These are phyloP conservation scores for Arthrinium phaeospermum DNA, from an alignment of 2,329 filamentous ascomycete species.

Conservation along the genomic window DNA sequence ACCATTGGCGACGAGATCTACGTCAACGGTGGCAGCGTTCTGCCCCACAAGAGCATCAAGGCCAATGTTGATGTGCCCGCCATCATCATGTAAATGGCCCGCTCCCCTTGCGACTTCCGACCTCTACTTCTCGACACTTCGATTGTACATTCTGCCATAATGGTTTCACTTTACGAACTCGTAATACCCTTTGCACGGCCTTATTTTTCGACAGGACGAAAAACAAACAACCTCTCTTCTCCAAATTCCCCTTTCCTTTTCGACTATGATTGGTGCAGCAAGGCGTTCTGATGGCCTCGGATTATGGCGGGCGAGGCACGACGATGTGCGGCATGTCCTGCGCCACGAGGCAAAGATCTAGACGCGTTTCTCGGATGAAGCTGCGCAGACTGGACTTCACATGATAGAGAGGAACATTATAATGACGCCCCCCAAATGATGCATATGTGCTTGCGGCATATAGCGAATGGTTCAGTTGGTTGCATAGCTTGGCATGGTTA, in stretches of 20 bases:
- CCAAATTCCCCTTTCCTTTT: slow-evolving; percentile 19
- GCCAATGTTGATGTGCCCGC: slow-evolving; percentile 85
- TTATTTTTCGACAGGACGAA: slow-evolving; percentile 21
- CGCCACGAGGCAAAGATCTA: slow-evolving; percentile 11
- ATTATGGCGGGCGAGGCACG: slow-evolving; percentile 12
- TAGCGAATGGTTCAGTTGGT: slow-evolving; percentile 17
- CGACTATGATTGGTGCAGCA: slow-evolving; percentile 25
- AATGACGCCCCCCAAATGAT: slow-evolving; percentile 15
- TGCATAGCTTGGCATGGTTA: slow-evolving; percentile 18
- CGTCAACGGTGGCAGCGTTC: slow-evolving; percentile 93
- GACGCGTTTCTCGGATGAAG: not conserved
- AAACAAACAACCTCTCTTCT: slow-evolving; percentile 21
- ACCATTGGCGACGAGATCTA: slow-evolving; percentile 98
- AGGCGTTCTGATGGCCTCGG: slow-evolving; percentile 20
- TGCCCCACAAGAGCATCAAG: slow-evolving; percentile 99
- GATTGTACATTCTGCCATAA: slow-evolving; percentile 24
- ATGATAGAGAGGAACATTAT: slow-evolving; percentile 11
- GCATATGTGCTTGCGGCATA: slow-evolving; percentile 12
- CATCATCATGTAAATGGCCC: slow-evolving; percentile 65
- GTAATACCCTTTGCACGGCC: slow-evolving; percentile 22
- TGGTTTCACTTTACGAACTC: slow-evolving; percentile 24
- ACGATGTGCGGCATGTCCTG: slow-evolving; percentile 11
- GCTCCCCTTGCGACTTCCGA: slow-evolving; percentile 15
- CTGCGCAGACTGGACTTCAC: not conserved
- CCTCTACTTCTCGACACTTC: slow-evolving; percentile 22